Base-by-base conservation (phyloP, 495 filamentous ascomycete species). In the Annulohypoxylon nitens region DNA sequence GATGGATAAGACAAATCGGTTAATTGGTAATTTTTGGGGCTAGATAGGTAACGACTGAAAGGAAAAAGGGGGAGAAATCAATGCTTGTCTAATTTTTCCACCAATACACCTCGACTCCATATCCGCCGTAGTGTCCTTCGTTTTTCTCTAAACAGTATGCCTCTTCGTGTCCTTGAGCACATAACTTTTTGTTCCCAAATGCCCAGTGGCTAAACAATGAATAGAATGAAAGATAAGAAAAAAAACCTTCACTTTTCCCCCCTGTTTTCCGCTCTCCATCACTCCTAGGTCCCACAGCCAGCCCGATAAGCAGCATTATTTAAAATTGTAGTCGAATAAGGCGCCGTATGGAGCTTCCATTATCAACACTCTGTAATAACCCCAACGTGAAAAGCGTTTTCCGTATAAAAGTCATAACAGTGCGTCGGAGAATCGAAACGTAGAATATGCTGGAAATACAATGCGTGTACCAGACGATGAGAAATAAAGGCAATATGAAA, bases 91-190 rank as follows among this genome's bases (percentile, higher is more conserved):
- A 68, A 47, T 67, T 64, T 67, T 64, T 64, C 57, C 61, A 34
- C 58, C 62, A 48, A 48, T 71, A 71, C 69, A 71, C 69, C 69
- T 55, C 57, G 69, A 71, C 69, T 71, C 69, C 69, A 55, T 61
- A 54, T 57, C 64, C 65, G 61, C 69, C 61, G 37, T 74, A 69
- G 33, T 58, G 26, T 62, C 50, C 55, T 47, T 74, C 61, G 50
- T 50, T 45, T 74, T 69, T 63, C 41, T 66, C 71, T 66, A 69
- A 66, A 58, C 55, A 69, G 50, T 34, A 66, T 64, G 61, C 54
- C 64, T 64, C 47, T 37, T 18, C 1, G 33, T 37, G 30, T 57
- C 54, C 54, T 41, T 50, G 60, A 73, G 43, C 33, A 54, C 60
- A 43, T 61, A 68, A 68, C 26, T 50, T 64, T 50, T 57, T 41